Base-by-base conservation (phyloP, 1,139 yeast genomes). In the Pichia sp. region DNA sequence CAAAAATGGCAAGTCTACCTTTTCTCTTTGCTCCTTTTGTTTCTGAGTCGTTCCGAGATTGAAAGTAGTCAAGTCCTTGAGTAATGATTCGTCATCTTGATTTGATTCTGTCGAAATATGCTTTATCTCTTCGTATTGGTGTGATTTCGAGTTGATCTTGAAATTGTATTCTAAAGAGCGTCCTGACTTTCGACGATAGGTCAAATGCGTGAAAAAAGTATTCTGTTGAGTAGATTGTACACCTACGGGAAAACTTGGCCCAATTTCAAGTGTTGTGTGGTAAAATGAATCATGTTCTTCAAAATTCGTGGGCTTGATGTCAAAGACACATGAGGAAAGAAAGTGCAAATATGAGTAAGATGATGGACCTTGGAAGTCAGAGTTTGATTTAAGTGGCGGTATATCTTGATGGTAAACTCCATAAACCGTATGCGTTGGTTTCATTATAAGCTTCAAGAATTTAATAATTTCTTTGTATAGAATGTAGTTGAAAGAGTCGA, bases 1-100 rank as follows among this genome's bases (percentile, higher is more conserved):
- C 75, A 92, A 73, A 67, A 77, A 93, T 16, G 99, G 99, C 59
- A 93, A 74, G 50, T 87, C 95, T 3, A 93, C 97, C 61, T 86
- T 85, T 38, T 89, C 96, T 60, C 84, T 81, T 0, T 95, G 96
- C 52, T 76, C 68, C 60, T 80, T 85, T 66, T 93, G 97, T 62
- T 83, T 85, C 2, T 80, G 79, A 6, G 84, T 86, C 0, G 95
- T 87, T 2, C 84, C 77, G 56, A 93, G 74, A 63, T 91, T 92
- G 73, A 93, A 93, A 0, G 99, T 93, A 0, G 97, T 88, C 63
- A 93, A 75, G 51, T 79, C 89, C 60, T 84, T 80, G 54, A 90
- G 72, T 55, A 87, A 67, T 14, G 76, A 76, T 12, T 73, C 75
- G 46, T 61, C 62, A 2, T 73, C 78, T 20, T 73, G 78, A 16